phyloP scores from a whole-genome alignment of 2,329 filamentous ascomycete species.

The Knoxdaviesia proteae region DNA sequence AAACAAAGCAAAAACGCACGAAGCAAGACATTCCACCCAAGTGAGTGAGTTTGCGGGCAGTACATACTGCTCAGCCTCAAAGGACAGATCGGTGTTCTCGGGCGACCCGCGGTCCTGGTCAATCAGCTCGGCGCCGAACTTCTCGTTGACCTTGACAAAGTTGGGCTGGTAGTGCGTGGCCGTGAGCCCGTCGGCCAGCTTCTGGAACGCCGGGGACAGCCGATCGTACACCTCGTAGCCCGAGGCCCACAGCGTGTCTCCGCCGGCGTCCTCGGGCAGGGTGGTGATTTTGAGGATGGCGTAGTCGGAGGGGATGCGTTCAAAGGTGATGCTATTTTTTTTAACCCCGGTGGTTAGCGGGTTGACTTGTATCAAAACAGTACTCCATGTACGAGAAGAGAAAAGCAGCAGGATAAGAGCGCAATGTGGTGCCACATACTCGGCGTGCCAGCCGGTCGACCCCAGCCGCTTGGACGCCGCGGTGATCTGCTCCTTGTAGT shows the following conservation, averaged over 20 bases:
- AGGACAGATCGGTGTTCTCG: slow-evolving; percentile 30
- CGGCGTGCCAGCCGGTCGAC: too few species aligned
- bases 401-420: too few species aligned
- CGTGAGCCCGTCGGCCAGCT: slow-evolving; percentile 29
- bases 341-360: too few species aligned
- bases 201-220: slow-evolving; percentile 25
- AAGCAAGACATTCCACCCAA: slow-evolving; percentile 11
- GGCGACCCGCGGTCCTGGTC: slow-evolving; percentile 28
- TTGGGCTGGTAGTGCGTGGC: slow-evolving; percentile 22
- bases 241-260: slow-evolving; percentile 41
- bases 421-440: too few species aligned
- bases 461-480: too few species aligned
- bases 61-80: slow-evolving; percentile 29
- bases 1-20: too few species aligned
- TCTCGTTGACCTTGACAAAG: slow-evolving; percentile 9
- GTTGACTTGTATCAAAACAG: too few species aligned
- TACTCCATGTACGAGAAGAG: too few species aligned
- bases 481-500: too few species aligned
- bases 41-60: slow-evolving; percentile 31
- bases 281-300: slow-evolving; percentile 34
- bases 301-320: slow-evolving; percentile 37
- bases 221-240: slow-evolving; percentile 40
- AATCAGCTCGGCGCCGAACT: slow-evolving; percentile 3
- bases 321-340: slow-evolving; percentile 26
- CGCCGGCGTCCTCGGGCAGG: slow-evolving; percentile 29